Evolutionary conservation across 495 filamentous ascomycete genomes (phyloP).

Genomic region (Trichoderma erinaceum): DNA sequence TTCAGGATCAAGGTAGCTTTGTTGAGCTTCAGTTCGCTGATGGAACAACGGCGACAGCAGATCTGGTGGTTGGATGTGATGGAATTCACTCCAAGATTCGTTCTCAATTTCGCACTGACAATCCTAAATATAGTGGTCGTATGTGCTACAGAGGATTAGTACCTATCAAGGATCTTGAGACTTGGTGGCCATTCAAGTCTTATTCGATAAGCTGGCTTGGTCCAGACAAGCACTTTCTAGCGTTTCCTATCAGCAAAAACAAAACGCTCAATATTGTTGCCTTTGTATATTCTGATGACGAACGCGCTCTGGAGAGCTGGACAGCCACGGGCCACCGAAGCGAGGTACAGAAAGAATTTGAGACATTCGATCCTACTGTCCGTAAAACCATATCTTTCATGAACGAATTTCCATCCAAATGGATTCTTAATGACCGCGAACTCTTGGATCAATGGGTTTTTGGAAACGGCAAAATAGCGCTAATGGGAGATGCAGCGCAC

Average conservation of each 20-base stretch:
- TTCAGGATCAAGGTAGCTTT: slow-evolving; percentile 17
- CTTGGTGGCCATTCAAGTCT: slow-evolving; percentile 26
- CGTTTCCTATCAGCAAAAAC: slow-evolving; percentile 38
- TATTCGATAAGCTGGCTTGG: slow-evolving; percentile 33
- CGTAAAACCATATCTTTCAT: slow-evolving; percentile 26
- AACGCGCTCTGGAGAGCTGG: slow-evolving; percentile 30
- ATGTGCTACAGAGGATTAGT: slow-evolving; percentile 43
- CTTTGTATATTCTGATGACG: slow-evolving; percentile 33
- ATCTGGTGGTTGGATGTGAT: slow-evolving; percentile 50
- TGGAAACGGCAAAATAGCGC: slow-evolving; percentile 26
- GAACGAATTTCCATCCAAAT: slow-evolving; percentile 32
- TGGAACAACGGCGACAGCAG: slow-evolving; percentile 22
- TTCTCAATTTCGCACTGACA: slow-evolving; percentile 26
- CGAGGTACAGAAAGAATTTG: slow-evolving; percentile 34
- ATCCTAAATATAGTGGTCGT: slow-evolving; percentile 41
- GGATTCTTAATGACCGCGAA: slow-evolving; percentile 38
- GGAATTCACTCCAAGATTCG: slow-evolving; percentile 48
- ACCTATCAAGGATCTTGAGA: slow-evolving; percentile 36
- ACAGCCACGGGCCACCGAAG: slow-evolving; percentile 26
- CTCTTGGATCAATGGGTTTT: slow-evolving; percentile 33
- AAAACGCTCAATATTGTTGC: slow-evolving; percentile 44
- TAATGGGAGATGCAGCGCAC: slow-evolving; percentile 39
- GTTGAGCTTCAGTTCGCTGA: slow-evolving; percentile 29
- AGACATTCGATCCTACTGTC: slow-evolving; percentile 25
- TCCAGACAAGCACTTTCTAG: slow-evolving; percentile 39